Evolutionary conservation across 2,329 filamentous ascomycete genomes (phyloP), one percentile per base, ranked within the genome.

Genomic region (Aspergillus pseudoterreus): DNA sequence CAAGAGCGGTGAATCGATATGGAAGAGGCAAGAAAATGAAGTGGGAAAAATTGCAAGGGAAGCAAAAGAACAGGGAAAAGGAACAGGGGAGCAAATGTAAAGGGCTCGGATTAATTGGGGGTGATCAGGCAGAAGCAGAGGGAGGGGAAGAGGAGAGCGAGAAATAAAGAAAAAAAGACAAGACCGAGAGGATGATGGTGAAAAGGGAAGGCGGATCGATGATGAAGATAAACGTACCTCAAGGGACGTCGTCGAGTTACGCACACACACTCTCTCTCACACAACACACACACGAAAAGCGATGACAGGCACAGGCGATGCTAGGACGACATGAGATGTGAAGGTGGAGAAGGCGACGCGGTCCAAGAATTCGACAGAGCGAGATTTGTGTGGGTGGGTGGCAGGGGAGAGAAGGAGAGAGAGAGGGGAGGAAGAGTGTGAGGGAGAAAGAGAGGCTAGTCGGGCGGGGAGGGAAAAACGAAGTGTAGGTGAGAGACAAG

Each of bases 281-380:
- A 50, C 57, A 54, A 53, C 53, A 3, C 17, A 19, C 17, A 19
- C 17, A 19, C 17, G 17, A 19, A 19, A 19, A 19, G 17, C 17
- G 17, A 19, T 19, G 17, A 19, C 17, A 19, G 17, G 17, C 17
- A 19, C 17, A 19, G 17, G 17, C 17, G 17, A 19, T 59, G 56
- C 56, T 67, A 64, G 47, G 58, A 60, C 63, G 63, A 67, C 66
- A 67, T 67, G 57, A 57, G 52, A 62, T 21, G 43, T 44, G 36
- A 48, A 49, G 32, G 42, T 47, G 43, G 50, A 54, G 50, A 53
- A 41, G 24, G 38, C 48, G 44, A 55, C 11, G 32, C 35, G 46
- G 36, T 47, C 47, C 49, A 55, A 43, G 52, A 47, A 50, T 52
- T 46, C 42, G 50, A 47, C 32, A 42, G 53, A 48, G 32, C 21